Percentiles rank a stretch among this genome's conserved stretches.
Evolutionary conservation across 768 basidiomycete species (phyloP).

Genomic region (Pleurotus platypus): DNA sequence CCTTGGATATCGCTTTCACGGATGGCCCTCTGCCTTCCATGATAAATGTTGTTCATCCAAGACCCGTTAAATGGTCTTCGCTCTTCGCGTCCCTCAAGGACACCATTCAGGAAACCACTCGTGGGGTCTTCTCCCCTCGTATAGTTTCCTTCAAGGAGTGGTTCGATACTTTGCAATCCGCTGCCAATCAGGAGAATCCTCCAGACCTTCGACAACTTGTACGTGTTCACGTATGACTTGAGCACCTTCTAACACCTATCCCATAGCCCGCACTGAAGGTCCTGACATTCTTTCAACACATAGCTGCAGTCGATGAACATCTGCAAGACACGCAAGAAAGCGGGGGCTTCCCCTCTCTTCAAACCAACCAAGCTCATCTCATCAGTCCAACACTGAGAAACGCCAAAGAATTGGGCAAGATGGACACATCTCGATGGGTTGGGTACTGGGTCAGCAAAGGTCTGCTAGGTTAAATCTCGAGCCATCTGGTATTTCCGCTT

Average conservation of each 20-base stretch:
- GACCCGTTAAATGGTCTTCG: conserved; percentile 26
- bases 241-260: background rate
- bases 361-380: conserved; percentile 21
- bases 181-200: background rate
- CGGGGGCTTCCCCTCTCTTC: conserved; percentile 22
- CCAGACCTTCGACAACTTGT: background rate
- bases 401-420: conserved; percentile 19
- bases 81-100: conserved; percentile 13
- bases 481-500: too few relatives aligned
- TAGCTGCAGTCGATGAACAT: conserved; percentile 10
- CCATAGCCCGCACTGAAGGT: conserved; percentile 31
- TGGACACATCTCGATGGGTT: conserved; percentile 29
- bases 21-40: conserved; percentile 13
- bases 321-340: conserved; percentile 10
- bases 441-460: conserved; percentile 31
- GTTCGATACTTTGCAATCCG: conserved; percentile 13
- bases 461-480: conserved; percentile 12
- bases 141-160: conserved; percentile 19
- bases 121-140: background rate
- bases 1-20: conserved; percentile 28
- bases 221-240: too few relatives aligned
- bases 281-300: conserved; percentile 20
- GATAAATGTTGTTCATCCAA: conserved; percentile 32
- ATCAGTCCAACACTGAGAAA: conserved; percentile 30
- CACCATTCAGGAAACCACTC: conserved; percentile 7